These are phyloP conservation scores for Alternaria ventricosa DNA, from an alignment of 2,329 filamentous ascomycete species.

Conservation along the genomic window DNA sequence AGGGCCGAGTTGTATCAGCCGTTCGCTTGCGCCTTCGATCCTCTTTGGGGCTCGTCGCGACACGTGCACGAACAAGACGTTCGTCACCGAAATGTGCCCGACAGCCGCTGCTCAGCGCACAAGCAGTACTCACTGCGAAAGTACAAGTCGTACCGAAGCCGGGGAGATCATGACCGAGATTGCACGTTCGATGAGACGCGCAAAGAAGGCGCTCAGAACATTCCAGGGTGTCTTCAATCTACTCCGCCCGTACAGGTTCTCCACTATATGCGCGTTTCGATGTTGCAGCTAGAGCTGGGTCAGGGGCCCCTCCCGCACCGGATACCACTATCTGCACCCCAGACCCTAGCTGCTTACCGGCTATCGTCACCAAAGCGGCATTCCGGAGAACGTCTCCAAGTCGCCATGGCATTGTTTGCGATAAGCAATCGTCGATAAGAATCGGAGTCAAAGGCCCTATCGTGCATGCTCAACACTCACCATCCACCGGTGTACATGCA, in stretches of 20 bases:
- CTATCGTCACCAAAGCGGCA: neutral
- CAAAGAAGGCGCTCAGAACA: slow-evolving; percentile 2
- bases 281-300: slow-evolving; percentile 4
- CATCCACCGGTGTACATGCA: neutral
- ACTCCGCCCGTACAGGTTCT: neutral
- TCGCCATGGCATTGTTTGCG: neutral
- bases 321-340: neutral
- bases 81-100: neutral
- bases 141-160: neutral
- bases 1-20: slow-evolving; percentile 7
- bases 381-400: slow-evolving; percentile 1
- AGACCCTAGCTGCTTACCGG: slow-evolving; percentile 1
- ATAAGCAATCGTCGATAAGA: slow-evolving; percentile 2
- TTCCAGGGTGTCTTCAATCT: neutral
- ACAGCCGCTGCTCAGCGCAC: neutral
- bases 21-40: slow-evolving; percentile 1
- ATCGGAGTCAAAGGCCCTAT: neutral
- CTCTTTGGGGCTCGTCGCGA: neutral
- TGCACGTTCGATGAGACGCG: slow-evolving; percentile 2
- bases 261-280: slow-evolving; percentile 12
- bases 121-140: neutral
- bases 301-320: slow-evolving; percentile 6
- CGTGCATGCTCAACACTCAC: neutral
- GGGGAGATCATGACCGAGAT: slow-evolving; percentile 4
- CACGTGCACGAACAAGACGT: neutral